Evolutionary conservation across 345 rosid genomes (phyloP).

Genomic region (Lenwebbia sp.): DNA sequence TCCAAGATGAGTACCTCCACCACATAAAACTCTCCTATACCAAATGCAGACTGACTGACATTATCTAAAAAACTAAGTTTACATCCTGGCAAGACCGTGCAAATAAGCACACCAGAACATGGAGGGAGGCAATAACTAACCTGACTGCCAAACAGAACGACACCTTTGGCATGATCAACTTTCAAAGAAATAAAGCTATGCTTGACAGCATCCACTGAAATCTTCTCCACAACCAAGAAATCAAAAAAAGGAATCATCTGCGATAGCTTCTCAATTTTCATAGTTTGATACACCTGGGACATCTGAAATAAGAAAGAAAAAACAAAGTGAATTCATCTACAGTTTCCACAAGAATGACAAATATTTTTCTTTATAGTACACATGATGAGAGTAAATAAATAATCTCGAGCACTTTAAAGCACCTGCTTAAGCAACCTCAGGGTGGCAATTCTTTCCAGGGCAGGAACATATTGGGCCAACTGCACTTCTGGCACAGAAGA

Average conservation of each 20-base stretch:
- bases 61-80: background rate
- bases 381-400: background rate
- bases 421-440: constrained; percentile 94
- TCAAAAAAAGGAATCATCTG: constrained; percentile 85
- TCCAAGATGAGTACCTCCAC: background rate
- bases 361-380: background rate
- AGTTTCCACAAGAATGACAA: background rate
- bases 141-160: constrained; percentile 52
- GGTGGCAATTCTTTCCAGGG: constrained; percentile 83
- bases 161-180: constrained; percentile 79
- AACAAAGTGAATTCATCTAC: background rate
- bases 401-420: background rate
- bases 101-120: background rate
- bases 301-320: constrained; percentile 39
- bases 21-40: background rate
- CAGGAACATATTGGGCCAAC: constrained; percentile 66
- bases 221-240: constrained; percentile 75
- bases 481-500: constrained; percentile 89
- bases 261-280: constrained; percentile 68
- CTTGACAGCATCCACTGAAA: constrained; percentile 89
- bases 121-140: constrained; percentile 29
- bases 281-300: constrained; percentile 76
- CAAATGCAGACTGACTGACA: background rate
- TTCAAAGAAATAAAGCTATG: constrained; percentile 74
- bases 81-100: background rate